A percentile compares a stretch with the other conserved stretches of the same genome.
These are phyloP conservation scores for Kwoniella pini DNA, from an alignment of 768 basidiomycete genomes.

Conservation along the genomic window DNA sequence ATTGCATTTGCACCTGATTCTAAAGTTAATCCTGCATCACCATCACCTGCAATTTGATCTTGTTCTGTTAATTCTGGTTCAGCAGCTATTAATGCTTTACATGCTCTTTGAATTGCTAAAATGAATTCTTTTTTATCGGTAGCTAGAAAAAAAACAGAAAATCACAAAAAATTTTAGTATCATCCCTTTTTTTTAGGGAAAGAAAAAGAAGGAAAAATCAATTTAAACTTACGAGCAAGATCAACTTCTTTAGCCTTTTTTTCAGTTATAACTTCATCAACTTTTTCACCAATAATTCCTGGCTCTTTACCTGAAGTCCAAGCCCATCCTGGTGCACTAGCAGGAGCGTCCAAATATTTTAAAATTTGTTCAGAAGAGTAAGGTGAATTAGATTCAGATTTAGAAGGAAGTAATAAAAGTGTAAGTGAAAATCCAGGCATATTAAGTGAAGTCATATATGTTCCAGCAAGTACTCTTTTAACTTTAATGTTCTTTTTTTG, in stretches of 20 bases:
- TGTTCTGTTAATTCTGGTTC: constrained; percentile 88
- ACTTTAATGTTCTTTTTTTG: constrained; percentile 58
- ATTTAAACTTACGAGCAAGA: constrained; percentile 32
- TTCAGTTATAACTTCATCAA: constrained; percentile 13
- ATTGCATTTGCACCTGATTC: constrained; percentile 66
- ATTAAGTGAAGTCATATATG: constrained; percentile 69
- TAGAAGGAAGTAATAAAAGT: constrained; percentile 65
- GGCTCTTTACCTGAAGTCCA: constrained; percentile 62
- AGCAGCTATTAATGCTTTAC: constrained; percentile 62
- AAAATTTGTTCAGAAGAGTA: constrained; percentile 53
- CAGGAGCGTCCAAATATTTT: constrained; percentile 54
- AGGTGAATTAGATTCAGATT: constrained; percentile 25
- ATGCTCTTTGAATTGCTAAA: constrained; percentile 37
- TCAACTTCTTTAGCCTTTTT: constrained; percentile 40
- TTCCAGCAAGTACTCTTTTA: constrained; percentile 70
- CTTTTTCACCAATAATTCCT: constrained; percentile 28
- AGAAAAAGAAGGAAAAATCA: not conserved
- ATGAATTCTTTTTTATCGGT: constrained; percentile 37
- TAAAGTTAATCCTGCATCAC: constrained; percentile 68
- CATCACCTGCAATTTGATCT: constrained; percentile 91
- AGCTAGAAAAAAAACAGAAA: constrained; percentile 15
- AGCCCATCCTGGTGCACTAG: constrained; percentile 77
- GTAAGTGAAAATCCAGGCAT: constrained; percentile 56
- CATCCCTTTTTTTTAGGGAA: no score
- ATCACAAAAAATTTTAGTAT: not conserved